Conservation (phyloP, 2,329 filamentous ascomycete genomes). For the Remersonia thermophila region DNA sequence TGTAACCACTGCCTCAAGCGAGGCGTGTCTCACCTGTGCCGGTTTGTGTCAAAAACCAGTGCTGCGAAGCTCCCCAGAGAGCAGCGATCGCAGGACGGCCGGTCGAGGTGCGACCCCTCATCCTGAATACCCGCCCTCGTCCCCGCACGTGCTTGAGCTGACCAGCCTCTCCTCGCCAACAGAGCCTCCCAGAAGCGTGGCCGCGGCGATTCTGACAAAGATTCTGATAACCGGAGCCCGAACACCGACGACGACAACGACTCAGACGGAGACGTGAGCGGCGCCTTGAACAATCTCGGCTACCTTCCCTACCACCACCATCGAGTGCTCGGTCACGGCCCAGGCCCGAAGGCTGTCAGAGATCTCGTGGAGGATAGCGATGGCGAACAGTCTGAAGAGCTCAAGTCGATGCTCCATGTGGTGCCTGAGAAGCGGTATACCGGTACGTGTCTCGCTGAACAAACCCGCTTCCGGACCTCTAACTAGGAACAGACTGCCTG, state of each 20-base stretch:
- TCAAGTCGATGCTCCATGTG: slow-evolving; percentile 20
- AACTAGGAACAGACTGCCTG: slow-evolving; percentile 26
- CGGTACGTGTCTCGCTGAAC: slow-evolving; percentile 15
- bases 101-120: slow-evolving; percentile 7
- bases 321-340: slow-evolving; percentile 14
- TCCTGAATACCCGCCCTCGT: too few species aligned
- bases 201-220: slow-evolving; percentile 10
- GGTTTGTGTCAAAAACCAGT: slow-evolving; percentile 22
- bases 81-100: slow-evolving; percentile 8
- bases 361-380: slow-evolving; percentile 9
- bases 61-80: slow-evolving; percentile 20
- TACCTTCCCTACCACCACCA: slow-evolving; percentile 17
- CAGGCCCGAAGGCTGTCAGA: slow-evolving; percentile 12
- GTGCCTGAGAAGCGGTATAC: slow-evolving; percentile 28
- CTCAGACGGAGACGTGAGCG: slow-evolving; percentile 11
- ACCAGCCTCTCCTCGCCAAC: background rate
- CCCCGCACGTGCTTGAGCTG: slow-evolving; percentile 2
- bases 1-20: slow-evolving; percentile 37
- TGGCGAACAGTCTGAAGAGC: slow-evolving; percentile 18
- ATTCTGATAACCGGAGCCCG: slow-evolving; percentile 1
- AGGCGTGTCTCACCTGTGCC: slow-evolving; percentile 35
- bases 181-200: slow-evolving; percentile 17
- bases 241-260: slow-evolving; percentile 8
- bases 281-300: slow-evolving; percentile 15
- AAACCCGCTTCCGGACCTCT: background rate